Evolutionary conservation across 768 basidiomycete species (phyloP), one percentile per base, ranked within the genome.

Genomic region (Suillus weaverae): DNA sequence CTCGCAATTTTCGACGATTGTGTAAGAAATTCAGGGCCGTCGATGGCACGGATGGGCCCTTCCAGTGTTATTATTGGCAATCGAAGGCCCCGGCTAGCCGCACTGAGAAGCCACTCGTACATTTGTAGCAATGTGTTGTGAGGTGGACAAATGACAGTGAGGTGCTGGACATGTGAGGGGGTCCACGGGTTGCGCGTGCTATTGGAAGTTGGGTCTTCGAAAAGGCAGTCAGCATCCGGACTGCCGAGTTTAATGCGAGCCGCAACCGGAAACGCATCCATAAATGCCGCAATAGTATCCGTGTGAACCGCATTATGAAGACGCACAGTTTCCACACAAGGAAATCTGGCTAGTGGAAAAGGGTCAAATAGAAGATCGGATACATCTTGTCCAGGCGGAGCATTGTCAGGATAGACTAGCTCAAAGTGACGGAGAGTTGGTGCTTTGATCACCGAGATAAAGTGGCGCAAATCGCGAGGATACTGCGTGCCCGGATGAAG

Each of bases 401-500:
- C 38, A 22, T 61, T 53, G 39, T 36, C 33, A 18, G 44, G 43
- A 36, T 30, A 55, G 14, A 56, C 44, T 46, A 63, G 62, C 43
- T 41, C 44, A 4, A 41, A 56, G 48, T 55, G 51, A 60, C 43
- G 35, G 35, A 60, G 46, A 41, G 61, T 36, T 39, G 60, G 46
- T 22, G 61, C 60, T 62, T 54, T 62, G 60, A 61, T 66, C 62
- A 60, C 26, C 39, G 57, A 57, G 65, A 67, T 65, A 66, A 30
- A 51, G 50, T 36, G 46, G 51, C 67, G 55, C 44, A 63, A 60
- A 41, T 55, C 61, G 22, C 35, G n/a, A 55, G 39, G 35, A 30
- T n/a, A 22, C 51, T 69, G 66, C 65, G 70, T 36, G 60, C 22
- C 51, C 66, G 68, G 62, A 44, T 54, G 53, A 46, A 32, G 55